Percentiles rank a stretch among this genome's conserved stretches.
Evolutionary conservation across 768 basidiomycete species (phyloP).

Genomic region (Russula ochroleuca): DNA sequence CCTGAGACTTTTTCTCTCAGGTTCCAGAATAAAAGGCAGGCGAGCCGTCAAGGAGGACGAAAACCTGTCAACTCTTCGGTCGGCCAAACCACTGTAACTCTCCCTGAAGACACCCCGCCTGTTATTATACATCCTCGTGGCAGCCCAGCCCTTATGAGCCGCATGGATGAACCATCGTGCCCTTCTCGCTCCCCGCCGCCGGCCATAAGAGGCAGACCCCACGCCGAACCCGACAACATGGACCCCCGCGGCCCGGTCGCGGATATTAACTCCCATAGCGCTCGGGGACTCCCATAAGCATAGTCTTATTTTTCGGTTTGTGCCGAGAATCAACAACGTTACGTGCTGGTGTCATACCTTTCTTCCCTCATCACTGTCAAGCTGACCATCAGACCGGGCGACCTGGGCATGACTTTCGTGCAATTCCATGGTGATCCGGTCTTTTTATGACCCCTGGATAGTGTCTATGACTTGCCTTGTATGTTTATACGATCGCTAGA

Average conservation of each 20-base stretch:
- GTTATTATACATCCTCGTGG: not conserved
- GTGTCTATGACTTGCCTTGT: too few species aligned
- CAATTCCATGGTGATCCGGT: too few species aligned
- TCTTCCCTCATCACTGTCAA: constrained; percentile 13
- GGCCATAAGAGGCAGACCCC: constrained; percentile 8
- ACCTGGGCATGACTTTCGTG: too few species aligned
- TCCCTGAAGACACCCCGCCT: constrained; percentile 4
- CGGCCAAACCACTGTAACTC: not conserved
- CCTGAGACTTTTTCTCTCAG: constrained; percentile 11
- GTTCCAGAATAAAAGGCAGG: constrained; percentile 27
- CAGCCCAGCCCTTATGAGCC: constrained; percentile 16
- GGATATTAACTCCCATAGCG: constrained; percentile 22
- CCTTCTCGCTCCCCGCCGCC: constrained; percentile 24
- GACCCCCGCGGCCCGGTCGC: constrained; percentile 15
- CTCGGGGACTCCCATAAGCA: not conserved
- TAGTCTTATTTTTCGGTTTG: constrained; percentile 9
- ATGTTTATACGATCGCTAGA: too few species aligned
- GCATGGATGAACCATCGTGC: constrained; percentile 10
- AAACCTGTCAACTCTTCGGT: not conserved
- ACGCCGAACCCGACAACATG: not conserved
- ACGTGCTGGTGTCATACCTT: too few species aligned
- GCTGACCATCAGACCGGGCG: too few species aligned
- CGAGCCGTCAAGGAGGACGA: constrained; percentile 22
- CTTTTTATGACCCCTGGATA: too few species aligned
- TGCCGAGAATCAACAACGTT: constrained; percentile 12